Evolutionary conservation across 1,284 basidiomycete species (phyloP).

Genomic region (Sphaerobolus stellatus): DNA sequence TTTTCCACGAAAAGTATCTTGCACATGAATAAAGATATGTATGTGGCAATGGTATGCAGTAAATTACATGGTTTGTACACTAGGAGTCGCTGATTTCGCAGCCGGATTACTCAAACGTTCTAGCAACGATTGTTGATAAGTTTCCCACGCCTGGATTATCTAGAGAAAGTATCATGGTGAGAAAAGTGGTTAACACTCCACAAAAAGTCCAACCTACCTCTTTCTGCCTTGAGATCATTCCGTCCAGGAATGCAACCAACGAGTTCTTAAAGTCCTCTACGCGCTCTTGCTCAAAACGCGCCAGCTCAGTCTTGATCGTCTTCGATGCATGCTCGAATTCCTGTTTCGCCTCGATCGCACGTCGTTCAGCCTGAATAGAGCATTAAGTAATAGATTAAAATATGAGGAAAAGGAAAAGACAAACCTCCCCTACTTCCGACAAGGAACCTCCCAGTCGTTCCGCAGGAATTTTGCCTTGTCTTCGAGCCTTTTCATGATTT

Average conservation of each 20-base stretch:
- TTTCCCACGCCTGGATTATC: conserved; percentile 70
- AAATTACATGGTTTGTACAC: too few relatives aligned
- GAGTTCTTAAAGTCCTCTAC: conserved; percentile 85
- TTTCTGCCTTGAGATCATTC: conserved; percentile 80
- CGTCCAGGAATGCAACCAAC: conserved; percentile 75
- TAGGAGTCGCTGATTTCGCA: too few relatives aligned
- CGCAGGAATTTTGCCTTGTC: conserved; percentile 64
- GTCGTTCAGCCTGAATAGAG: conserved; percentile 70
- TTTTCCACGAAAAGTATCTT: neutral
- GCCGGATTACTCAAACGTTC: conserved; percentile 28
- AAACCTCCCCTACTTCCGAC: conserved; percentile 76
- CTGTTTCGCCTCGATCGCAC: conserved; percentile 74
- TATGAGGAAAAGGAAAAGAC: conserved; percentile 20
- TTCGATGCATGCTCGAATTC: conserved; percentile 89
- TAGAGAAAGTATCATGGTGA: conserved; percentile 26
- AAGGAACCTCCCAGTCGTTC: conserved; percentile 70
- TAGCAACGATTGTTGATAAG: conserved; percentile 66
- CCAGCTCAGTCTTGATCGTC: conserved; percentile 87
- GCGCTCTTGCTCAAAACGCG: conserved; percentile 91
- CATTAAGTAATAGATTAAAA: conserved; percentile 5
- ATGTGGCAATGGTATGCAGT: too few relatives aligned
- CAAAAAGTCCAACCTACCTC: conserved; percentile 51
- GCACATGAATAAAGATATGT: too few relatives aligned
- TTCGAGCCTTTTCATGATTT: conserved; percentile 78
- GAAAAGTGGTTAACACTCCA: neutral